These are phyloP conservation scores for Cystobasidium tubakii DNA, from an alignment of 768 basidiomycete species.

Conservation along the genomic window DNA sequence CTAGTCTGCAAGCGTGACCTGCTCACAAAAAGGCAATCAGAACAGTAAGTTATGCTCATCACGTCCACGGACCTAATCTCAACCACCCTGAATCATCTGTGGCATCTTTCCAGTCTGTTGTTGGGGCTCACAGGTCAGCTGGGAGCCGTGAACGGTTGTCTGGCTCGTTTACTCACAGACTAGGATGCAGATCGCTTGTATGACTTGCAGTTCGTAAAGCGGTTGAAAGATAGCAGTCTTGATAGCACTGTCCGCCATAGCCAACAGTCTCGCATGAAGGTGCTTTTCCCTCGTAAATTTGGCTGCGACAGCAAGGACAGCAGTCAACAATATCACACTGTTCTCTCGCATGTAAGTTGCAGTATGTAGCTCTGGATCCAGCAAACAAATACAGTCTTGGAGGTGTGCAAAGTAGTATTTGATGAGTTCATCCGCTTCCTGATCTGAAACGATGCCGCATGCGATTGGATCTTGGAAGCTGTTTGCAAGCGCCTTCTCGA, in stretches of 20 bases:
- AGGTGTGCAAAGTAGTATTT: conserved; percentile 12
- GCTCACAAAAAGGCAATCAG: too few species aligned
- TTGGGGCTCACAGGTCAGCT: too few species aligned
- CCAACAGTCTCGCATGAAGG: background rate
- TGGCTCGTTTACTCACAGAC: too few species aligned
- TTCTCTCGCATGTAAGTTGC: conserved; percentile 8
- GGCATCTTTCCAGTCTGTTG: conserved; percentile 7
- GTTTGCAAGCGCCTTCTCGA: background rate
- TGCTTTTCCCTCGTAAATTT: conserved; percentile 17
- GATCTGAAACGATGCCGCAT: background rate
- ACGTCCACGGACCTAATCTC: background rate
- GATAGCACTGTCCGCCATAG: conserved; percentile 1
- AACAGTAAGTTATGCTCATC: too few species aligned
- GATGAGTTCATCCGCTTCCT: background rate
- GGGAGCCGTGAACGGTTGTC: too few species aligned
- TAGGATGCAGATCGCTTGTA: conserved; percentile 5
- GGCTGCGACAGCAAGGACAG: background rate
- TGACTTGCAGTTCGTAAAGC: background rate
- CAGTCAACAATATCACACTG: background rate
- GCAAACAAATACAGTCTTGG: background rate
- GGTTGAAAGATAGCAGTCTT: conserved; percentile 13
- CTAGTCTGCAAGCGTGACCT: conserved; percentile 12
- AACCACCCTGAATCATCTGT: conserved; percentile 5
- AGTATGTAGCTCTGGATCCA: conserved; percentile 4
- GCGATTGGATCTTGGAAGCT: conserved; percentile 13